Base-by-base conservation (phyloP, 306 rosid genomes). In the Purshia tridentata region DNA sequence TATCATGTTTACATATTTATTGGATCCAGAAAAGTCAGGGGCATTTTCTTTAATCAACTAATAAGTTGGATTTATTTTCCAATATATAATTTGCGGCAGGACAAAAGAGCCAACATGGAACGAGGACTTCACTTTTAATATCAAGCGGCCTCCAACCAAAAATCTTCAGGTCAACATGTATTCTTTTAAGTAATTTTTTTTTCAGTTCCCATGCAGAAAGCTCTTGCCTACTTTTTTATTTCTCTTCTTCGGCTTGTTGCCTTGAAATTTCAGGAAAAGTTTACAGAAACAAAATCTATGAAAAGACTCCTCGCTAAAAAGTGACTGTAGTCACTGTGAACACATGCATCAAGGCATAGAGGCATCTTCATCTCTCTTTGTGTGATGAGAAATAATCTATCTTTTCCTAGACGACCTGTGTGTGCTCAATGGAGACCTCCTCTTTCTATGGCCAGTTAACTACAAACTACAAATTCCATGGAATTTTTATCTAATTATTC, bases 61-160 rank as follows among this genome's bases (percentile, higher is more conserved):
- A 16, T 54, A 13, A 45, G 74, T 70, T 75, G 70, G 51, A 51
- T 74, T 66, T 22, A 59, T 13, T 72, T 64, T 66, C 29, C 70
- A 71, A 78, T 22, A 42, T 20, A 48, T 81, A 69, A 77, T 59
- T 55, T 83, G 50, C 82, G 76, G 65, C 86, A 91, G 98, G 89
- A 88, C 81, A 50, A 94, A 80, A 75, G 89, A 88, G 61, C 97
- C 97, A 61, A 88, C 90, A 18, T 94, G 98, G 98, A 91, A 94
- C 29, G 96, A 94, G 83, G 91, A 86, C 42, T 91, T 91, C 70
- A 80, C 80, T 70, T 88, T 94, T 73, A 77, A 91, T 78, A 75
- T 86, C 69, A 86, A 86, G 88, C 91, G 62, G 76, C 86, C 92
- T 70, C 83, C 90, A 18, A 81, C 72, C 68, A 88, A 78, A 65